Percentiles rank a stretch among this genome's conserved stretches.
These are phyloP conservation scores for Cyberlindnera bimundalis DNA, from an alignment of 805 yeast genomes.

Conservation along the genomic window DNA sequence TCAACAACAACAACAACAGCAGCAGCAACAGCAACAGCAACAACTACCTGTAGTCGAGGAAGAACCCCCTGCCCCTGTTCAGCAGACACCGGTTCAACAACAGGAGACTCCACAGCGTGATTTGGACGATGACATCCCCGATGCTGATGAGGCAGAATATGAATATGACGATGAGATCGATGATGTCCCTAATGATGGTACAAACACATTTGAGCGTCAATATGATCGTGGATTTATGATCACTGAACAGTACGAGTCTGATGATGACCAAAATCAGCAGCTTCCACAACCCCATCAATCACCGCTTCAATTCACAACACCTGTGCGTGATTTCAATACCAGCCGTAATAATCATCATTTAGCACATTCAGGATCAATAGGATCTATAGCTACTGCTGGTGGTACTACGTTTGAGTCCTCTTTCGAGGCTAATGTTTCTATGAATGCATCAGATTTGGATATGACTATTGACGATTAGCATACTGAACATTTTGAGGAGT, in stretches of 20 bases:
- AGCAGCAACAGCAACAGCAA: slow-evolving; percentile 7
- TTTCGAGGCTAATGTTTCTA: slow-evolving; percentile 26
- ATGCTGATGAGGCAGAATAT: slow-evolving; percentile 34
- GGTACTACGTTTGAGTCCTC: slow-evolving; percentile 15
- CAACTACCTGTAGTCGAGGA: slow-evolving; percentile 3
- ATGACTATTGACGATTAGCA: slow-evolving; percentile 40
- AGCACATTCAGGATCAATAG: slow-evolving; percentile 12
- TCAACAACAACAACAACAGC: slow-evolving; percentile 7
- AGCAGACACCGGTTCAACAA: not conserved
- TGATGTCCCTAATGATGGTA: slow-evolving; percentile 24
- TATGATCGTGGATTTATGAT: slow-evolving; percentile 28
- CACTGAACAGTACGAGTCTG: slow-evolving; percentile 25
- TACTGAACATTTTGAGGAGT: slow-evolving; percentile 14
- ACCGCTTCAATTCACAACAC: slow-evolving; percentile 21
- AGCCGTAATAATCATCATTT: slow-evolving; percentile 5
- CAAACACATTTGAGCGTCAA: slow-evolving; percentile 22
- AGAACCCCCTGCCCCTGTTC: slow-evolving; percentile 1
- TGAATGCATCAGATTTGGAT: slow-evolving; percentile 38
- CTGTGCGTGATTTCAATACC: slow-evolving; percentile 12
- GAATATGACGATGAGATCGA: slow-evolving; percentile 37
- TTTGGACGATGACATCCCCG: slow-evolving; percentile 17
- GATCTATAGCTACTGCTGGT: slow-evolving; percentile 4
- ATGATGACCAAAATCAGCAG: slow-evolving; percentile 5
- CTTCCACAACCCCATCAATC: slow-evolving; percentile 13
- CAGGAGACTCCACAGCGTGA: slow-evolving; percentile 5